Conservation (phyloP, 2,329 filamentous ascomycete species). For the Berkeleyomyces basicola region DNA sequence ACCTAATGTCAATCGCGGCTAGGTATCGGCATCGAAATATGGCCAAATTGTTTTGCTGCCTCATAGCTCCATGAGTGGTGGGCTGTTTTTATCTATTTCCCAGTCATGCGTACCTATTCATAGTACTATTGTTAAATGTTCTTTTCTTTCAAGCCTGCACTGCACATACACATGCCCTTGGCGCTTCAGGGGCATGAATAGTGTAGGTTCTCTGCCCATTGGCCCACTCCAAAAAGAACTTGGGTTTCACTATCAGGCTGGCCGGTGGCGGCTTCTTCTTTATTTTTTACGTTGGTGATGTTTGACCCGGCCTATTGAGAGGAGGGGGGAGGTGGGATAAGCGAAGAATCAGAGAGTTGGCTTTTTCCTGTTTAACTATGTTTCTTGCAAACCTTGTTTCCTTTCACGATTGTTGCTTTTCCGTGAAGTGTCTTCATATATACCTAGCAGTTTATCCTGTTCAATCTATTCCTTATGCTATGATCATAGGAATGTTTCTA, state of each 20-base stretch:
- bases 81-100: no score
- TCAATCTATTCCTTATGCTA: background rate
- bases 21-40: no score
- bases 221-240: background rate
- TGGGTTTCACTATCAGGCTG: background rate
- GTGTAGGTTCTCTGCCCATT: no score
- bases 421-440: slow-evolving; percentile 1
- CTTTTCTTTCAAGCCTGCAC: no score
- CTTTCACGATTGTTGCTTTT: background rate
- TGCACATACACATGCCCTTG: no score
- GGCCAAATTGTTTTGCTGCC: no score
- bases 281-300: background rate
- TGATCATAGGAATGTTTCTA: background rate
- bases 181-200: no score
- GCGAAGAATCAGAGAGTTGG: background rate
- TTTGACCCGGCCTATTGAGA: background rate
- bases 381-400: background rate
- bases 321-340: background rate
- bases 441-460: background rate
- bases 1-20: no score
- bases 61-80: no score
- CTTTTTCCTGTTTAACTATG: background rate
- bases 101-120: no score
- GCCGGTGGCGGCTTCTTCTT: background rate
- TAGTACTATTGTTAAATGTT: no score